Percentiles rank a stretch among this genome's conserved stretches.
phyloP scores from a whole-genome alignment of 2,329 filamentous ascomycete genomes.

The Aspergillus versicolor region DNA sequence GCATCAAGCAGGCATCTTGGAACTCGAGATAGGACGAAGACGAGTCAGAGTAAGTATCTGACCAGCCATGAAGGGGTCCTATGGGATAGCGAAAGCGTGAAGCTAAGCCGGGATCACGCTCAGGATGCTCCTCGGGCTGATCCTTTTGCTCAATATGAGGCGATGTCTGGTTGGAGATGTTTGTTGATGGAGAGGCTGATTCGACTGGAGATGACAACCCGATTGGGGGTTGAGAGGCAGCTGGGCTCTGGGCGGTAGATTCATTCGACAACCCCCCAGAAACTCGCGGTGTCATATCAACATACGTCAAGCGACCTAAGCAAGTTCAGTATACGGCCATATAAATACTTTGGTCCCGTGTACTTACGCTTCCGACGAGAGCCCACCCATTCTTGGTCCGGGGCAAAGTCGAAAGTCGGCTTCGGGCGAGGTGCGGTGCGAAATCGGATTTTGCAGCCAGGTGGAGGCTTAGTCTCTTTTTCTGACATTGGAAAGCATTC shows the following conservation, averaged over 20 bases:
- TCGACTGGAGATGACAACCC: not conserved
- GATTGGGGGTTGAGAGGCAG: not conserved
- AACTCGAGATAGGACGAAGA: slow-evolving; percentile 1
- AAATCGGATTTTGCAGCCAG: not conserved
- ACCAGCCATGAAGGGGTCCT: slow-evolving; percentile 1
- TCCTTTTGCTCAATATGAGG: not conserved
- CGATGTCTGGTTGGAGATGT: not conserved
- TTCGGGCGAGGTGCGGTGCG: not conserved
- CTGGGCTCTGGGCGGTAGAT: not conserved
- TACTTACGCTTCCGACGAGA: not conserved
- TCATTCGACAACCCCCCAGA: not conserved
- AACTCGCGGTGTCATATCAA: not conserved
- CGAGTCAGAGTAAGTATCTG: slow-evolving; percentile 1
- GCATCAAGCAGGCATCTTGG: slow-evolving; percentile 7
- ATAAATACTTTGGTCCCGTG: not conserved
- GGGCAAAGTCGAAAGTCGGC: slow-evolving; percentile 4
- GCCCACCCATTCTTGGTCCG: slow-evolving; percentile 7
- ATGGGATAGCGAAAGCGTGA: not conserved
- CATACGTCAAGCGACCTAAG: not conserved
- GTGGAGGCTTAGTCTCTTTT: not conserved
- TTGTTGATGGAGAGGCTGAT: not conserved
- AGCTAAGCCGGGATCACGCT: not conserved
- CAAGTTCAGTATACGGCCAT: not conserved
- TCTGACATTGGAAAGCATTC: not conserved
- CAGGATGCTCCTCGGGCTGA: not conserved